phyloP scores from a whole-genome alignment of 352 stramenopile species.

The Globisporangium echinulatum region DNA sequence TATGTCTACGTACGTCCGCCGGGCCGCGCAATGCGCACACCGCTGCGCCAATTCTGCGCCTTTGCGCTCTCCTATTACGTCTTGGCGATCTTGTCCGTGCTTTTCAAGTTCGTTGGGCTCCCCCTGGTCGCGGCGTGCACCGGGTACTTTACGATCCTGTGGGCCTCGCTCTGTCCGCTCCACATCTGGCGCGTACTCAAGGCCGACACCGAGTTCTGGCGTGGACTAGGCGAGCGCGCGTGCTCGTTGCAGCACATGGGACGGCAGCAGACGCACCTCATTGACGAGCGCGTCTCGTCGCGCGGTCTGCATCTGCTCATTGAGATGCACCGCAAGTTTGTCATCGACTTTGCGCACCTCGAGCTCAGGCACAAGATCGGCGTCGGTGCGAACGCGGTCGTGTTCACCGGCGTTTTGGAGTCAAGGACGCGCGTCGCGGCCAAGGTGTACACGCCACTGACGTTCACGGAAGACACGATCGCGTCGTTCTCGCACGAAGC shows the following conservation, averaged over 20 bases:
- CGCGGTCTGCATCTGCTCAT: conserved; percentile 47
- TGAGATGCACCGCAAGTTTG: conserved; percentile 58
- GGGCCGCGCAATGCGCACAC: not conserved
- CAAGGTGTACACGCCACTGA: conserved; percentile 55
- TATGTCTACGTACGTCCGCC: conserved; percentile 21
- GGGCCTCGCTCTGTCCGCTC: conserved; percentile 23
- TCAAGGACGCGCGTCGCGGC: conserved; percentile 30
- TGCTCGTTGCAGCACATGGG: conserved; percentile 21
- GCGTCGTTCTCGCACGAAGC: conserved; percentile 58
- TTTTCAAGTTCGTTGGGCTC: conserved; percentile 14
- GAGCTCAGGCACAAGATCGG: conserved; percentile 57
- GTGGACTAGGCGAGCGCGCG: conserved; percentile 32
- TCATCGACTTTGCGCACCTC: conserved; percentile 66
- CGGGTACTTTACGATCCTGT: conserved; percentile 16
- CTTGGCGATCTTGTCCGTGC: conserved; percentile 18
- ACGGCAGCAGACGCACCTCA: conserved; percentile 6
- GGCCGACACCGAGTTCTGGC: conserved; percentile 46
- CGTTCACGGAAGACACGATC: conserved; percentile 46
- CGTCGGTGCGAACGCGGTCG: conserved; percentile 30
- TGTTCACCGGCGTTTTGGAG: conserved; percentile 43
- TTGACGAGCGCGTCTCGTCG: conserved; percentile 35
- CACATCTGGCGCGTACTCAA: conserved; percentile 47
- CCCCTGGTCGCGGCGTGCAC: not conserved
- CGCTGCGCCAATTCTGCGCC: conserved; percentile 6
- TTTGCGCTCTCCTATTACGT: conserved; percentile 23